A percentile compares a stretch with the other conserved stretches of the same genome.
These are phyloP conservation scores for Chalara sp. DNA, from an alignment of 2,329 filamentous ascomycete genomes.

Conservation along the genomic window DNA sequence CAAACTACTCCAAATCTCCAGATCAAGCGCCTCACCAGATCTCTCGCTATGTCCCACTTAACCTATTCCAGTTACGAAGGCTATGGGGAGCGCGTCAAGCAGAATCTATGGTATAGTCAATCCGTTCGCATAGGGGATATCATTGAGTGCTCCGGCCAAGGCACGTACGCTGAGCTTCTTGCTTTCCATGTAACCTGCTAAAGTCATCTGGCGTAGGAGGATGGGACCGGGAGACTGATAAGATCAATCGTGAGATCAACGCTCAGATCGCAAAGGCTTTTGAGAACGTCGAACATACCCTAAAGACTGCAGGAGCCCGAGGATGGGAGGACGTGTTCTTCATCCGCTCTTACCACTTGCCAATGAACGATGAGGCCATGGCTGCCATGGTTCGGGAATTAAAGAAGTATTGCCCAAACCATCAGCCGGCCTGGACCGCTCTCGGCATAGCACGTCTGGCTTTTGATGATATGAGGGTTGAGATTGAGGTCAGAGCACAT, in stretches of 20 bases:
- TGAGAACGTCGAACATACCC: slow-evolving; percentile 44
- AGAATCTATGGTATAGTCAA: slow-evolving; percentile 33
- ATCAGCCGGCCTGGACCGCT: slow-evolving; percentile 47
- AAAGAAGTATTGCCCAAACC: slow-evolving; percentile 42
- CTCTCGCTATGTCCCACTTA: too few relatives aligned
- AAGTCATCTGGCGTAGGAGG: slow-evolving; percentile 27
- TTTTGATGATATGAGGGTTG: slow-evolving; percentile 45
- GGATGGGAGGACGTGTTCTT: slow-evolving; percentile 49
- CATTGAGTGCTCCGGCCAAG: slow-evolving; percentile 42
- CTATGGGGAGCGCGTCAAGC: too few relatives aligned
- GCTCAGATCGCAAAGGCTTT: slow-evolving; percentile 47
- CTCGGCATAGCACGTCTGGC: slow-evolving; percentile 43
- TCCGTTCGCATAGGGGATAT: slow-evolving; percentile 40
- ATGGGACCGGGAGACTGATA: slow-evolving; percentile 24
- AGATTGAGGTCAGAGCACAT: slow-evolving; percentile 50
- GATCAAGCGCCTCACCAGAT: too few relatives aligned
- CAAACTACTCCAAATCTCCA: too few relatives aligned
- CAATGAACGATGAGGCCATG: slow-evolving; percentile 33
- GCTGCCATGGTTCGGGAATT: slow-evolving; percentile 40
- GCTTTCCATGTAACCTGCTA: background rate
- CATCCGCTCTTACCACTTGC: slow-evolving; percentile 39
- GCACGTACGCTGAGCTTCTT: slow-evolving; percentile 25
- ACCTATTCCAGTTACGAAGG: too few relatives aligned
- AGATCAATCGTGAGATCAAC: slow-evolving; percentile 30
- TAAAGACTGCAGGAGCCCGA: slow-evolving; percentile 46